Conservation (phyloP, 1,284 basidiomycete species). For the Exobasidium cylindrosporum region DNA sequence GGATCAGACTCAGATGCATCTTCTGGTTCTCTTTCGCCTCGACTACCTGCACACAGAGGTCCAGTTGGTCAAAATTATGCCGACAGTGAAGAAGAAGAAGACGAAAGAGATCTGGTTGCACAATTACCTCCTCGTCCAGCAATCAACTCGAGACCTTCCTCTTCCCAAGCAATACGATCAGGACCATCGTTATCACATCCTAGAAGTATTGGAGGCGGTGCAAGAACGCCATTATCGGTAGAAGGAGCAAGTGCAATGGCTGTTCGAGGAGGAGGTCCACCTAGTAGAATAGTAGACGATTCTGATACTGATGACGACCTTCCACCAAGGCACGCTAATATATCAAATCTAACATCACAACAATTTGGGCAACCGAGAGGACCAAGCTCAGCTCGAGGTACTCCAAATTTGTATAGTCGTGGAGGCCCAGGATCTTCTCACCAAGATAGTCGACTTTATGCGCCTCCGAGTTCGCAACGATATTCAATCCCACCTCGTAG, state of each 20-base stretch:
- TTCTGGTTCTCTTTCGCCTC: slow-evolving; percentile 6
- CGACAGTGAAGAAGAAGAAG: slow-evolving; percentile 2
- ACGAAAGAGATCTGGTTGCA: slow-evolving; percentile 6
- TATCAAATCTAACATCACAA: neutral
- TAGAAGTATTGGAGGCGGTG: neutral
- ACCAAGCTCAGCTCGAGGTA: neutral
- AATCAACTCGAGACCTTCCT: neutral
- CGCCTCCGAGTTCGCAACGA: slow-evolving; percentile 2
- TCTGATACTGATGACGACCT: slow-evolving; percentile 1
- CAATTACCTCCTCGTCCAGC: neutral
- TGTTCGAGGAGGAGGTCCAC: neutral
- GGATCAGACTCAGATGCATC: slow-evolving; percentile 8
- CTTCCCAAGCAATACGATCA: slow-evolving; percentile 1
- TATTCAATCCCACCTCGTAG: slow-evolving; percentile 13
- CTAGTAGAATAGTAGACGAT: neutral
- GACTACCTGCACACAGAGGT: neutral
- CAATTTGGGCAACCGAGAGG: neutral
- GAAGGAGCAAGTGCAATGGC: slow-evolving; percentile 8
- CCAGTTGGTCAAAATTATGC: neutral
- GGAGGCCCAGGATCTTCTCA: neutral
- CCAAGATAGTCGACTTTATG: slow-evolving; percentile 11
- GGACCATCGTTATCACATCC: neutral
- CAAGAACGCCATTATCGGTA: neutral
- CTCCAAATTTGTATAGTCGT: neutral
- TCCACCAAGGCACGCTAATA: neutral